Percentiles rank a stretch among this genome's conserved stretches.
phyloP scores from a whole-genome alignment of 169 alveolate species.

The Cystoisospora suis region DNA sequence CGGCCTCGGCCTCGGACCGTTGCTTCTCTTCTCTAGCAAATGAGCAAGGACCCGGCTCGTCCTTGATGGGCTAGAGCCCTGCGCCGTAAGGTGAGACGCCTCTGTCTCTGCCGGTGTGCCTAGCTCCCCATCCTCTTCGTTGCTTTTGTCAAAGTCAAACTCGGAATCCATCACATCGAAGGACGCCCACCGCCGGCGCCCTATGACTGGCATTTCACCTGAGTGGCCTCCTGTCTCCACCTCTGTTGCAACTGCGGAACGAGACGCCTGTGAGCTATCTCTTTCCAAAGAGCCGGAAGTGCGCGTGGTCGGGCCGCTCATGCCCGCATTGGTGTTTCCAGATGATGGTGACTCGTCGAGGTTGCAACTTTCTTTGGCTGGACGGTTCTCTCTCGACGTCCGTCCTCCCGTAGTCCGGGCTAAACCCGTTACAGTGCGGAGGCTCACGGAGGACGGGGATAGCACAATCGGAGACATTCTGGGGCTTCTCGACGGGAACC shows the following conservation, averaged over 20 bases:
- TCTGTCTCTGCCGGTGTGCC: neutral
- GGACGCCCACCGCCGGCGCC: constrained; percentile 19
- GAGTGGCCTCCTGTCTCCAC: neutral
- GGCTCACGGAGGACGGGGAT: too few species aligned
- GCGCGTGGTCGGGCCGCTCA: neutral
- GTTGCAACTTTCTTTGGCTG: neutral
- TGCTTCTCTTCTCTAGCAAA: too few species aligned
- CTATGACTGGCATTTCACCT: neutral
- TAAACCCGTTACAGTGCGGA: too few species aligned
- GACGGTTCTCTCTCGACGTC: too few species aligned
- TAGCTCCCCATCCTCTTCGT: neutral
- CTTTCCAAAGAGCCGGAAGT: neutral
- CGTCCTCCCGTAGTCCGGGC: too few species aligned
- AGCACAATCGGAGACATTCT: too few species aligned
- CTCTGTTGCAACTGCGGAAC: neutral
- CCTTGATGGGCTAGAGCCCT: neutral
- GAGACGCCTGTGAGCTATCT: too few species aligned
- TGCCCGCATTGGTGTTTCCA: neutral
- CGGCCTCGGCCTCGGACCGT: too few species aligned
- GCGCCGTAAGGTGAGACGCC: neutral
- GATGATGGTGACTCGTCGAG: neutral
- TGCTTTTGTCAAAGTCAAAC: neutral
- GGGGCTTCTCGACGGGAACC: too few species aligned
- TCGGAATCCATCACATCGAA: constrained; percentile 14
- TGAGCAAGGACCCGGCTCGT: too few species aligned